Percentiles rank a stretch among this genome's conserved stretches.
Conservation (phyloP, 1,139 yeast species). For the Hemisphaericaspora xylofermentans region DNA sequence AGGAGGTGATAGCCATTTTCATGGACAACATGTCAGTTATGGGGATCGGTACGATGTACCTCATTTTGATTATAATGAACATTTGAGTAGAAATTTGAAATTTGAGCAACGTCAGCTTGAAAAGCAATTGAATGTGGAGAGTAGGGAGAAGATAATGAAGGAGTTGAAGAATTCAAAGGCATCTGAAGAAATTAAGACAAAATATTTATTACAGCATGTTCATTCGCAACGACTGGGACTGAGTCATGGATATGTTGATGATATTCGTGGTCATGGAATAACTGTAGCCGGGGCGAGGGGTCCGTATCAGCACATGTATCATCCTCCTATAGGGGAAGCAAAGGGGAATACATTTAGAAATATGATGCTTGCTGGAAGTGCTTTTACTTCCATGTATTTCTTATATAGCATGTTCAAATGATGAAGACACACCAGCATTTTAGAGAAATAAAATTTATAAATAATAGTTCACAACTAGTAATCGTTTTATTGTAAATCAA, state of each 20-base stretch:
- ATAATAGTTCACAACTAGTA: not conserved
- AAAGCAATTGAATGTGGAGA: slow-evolving; percentile 33
- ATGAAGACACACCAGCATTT: no score
- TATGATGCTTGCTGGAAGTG: slow-evolving; percentile 31
- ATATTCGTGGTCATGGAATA: slow-evolving; percentile 2
- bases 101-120: slow-evolving; percentile 57
- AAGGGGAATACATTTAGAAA: slow-evolving; percentile 24
- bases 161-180: slow-evolving; percentile 35
- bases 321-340: slow-evolving; percentile 26
- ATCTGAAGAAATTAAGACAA: slow-evolving; percentile 43
- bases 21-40: slow-evolving; percentile 39
- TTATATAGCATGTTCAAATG: slow-evolving; percentile 21
- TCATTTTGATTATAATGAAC: slow-evolving; percentile 71
- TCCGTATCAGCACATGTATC: slow-evolving; percentile 33
- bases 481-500: slow-evolving; percentile 5
- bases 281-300: not conserved
- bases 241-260: not conserved
- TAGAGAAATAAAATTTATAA: no score
- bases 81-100: slow-evolving; percentile 58
- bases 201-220: slow-evolving; percentile 43
- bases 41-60: slow-evolving; percentile 65
- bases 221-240: slow-evolving; percentile 3
- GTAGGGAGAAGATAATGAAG: slow-evolving; percentile 32
- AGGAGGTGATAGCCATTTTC: slow-evolving; percentile 20
- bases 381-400: slow-evolving; percentile 30